These are phyloP conservation scores for Aspergillus sp. DNA, from an alignment of 2,329 filamentous ascomycete genomes.

Conservation along the genomic window DNA sequence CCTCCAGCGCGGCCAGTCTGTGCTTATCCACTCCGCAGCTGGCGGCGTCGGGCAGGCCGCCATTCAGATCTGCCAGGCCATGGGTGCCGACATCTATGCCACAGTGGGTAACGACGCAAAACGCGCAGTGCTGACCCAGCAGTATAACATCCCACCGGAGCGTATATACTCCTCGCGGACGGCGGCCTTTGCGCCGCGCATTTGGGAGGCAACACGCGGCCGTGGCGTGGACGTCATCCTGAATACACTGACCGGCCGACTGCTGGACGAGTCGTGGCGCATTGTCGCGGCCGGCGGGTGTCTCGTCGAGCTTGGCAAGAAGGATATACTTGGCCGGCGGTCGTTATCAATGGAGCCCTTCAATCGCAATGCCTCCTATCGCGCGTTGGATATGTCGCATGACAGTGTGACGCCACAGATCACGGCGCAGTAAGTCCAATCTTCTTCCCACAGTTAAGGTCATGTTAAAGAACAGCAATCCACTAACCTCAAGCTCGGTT, in stretches of 20 bases:
- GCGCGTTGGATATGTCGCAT: conserved; percentile 19
- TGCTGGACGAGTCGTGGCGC: conserved; percentile 24
- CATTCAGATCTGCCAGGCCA: conserved; percentile 17
- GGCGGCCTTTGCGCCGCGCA: conserved; percentile 14
- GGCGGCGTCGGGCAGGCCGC: conserved; percentile 25
- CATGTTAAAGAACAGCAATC: too few species aligned
- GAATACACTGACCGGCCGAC: conserved; percentile 11
- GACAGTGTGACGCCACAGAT: neutral
- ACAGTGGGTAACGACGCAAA: conserved; percentile 25
- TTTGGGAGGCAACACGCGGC: conserved; percentile 23
- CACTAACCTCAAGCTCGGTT: too few species aligned
- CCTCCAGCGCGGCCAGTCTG: conserved; percentile 16
- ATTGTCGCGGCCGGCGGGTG: neutral
- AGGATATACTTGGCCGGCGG: neutral
- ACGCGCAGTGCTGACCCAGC: conserved; percentile 15
- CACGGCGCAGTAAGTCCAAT: too few species aligned
- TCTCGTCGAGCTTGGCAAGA: neutral
- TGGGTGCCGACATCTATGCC: conserved; percentile 17
- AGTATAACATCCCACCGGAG: conserved; percentile 18
- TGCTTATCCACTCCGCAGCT: conserved; percentile 26
- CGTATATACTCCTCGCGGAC: conserved; percentile 28
- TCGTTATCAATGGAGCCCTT: conserved; percentile 20
- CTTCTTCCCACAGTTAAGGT: too few species aligned
- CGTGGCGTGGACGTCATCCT: conserved; percentile 26
- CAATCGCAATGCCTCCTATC: conserved; percentile 15